phyloP scores from a whole-genome alignment of 768 basidiomycete genomes.

The Gymnopilus junonius region DNA sequence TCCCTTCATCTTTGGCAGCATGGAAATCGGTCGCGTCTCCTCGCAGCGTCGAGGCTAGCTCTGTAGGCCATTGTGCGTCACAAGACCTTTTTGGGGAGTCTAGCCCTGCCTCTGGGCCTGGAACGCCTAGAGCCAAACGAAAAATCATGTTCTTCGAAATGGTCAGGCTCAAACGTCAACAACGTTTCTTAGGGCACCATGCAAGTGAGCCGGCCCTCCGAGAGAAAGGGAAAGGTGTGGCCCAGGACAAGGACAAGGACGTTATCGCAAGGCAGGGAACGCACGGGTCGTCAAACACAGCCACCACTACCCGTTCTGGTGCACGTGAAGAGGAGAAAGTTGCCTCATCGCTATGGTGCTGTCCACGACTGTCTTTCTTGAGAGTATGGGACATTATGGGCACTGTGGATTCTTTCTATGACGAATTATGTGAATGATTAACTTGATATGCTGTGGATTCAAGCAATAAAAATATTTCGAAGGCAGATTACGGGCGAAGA shows the following conservation, averaged over 20 bases:
- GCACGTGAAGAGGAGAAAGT: neutral
- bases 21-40: slow-evolving; percentile 30
- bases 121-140: neutral
- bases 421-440: neutral
- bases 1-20: slow-evolving; percentile 30
- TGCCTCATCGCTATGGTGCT: slow-evolving; percentile 12
- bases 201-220: neutral
- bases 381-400: slow-evolving; percentile 5
- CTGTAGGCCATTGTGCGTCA: slow-evolving; percentile 6
- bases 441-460: neutral
- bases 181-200: neutral
- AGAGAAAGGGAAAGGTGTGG: neutral
- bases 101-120: neutral
- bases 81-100: neutral
- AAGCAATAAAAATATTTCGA: neutral
- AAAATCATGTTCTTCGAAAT: neutral
- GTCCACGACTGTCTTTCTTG: slow-evolving; percentile 9
- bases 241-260: neutral
- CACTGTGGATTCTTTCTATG: neutral
- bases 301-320: neutral
- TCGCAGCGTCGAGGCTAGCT: slow-evolving; percentile 16
- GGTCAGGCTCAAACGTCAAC: neutral
- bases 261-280: neutral
- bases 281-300: neutral
- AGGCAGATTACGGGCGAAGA: neutral